Base-by-base conservation (phyloP, 768 basidiomycete species). In the Suillus lakei region DNA sequence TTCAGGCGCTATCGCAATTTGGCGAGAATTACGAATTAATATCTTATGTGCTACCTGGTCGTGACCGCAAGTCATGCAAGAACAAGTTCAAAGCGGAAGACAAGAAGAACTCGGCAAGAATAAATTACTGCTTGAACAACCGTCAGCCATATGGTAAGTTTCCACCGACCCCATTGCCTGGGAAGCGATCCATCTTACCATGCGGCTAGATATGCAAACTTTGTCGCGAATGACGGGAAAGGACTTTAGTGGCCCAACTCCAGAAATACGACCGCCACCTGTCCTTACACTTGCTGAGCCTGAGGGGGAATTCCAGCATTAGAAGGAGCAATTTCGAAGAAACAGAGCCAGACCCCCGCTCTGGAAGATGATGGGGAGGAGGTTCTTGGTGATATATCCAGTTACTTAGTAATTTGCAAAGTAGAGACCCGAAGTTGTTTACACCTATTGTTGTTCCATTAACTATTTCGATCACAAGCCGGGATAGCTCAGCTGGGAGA, bases 21-120 rank as follows among this genome's bases (percentile, higher is more conserved):
- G 94, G 94, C 38, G 92, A 95, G 75, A 95, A 96, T 70, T 97
- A 96, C 72, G 95, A 96, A 74, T 84, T 96, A 48, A 95, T 97
- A 66, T 92, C 95, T 3, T 89, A 89, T 69, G 84, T 95, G 15
- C 83, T 97, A 23, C 93, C 93, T 44, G 90, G 91, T 21, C 89
- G 95, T 18, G 92, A 94, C 72, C 85, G 95, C 23, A 93, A 91
- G 72, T 90, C 95, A 32, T 95, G 96, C 76, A 95, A 94, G 78
- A 91, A 93, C 76, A 97, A 97, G 73, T 97, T 95, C 81, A 96
- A 93, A 71, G 84, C 88, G 0, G 96, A 97, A 75, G 95, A 96
- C 74, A 92, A 86, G 78, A 88, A 86, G 74, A 90, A 96, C 74
- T 83, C 88, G 34, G 84, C 83, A n/a, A 83, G 90, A 55, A 91